These are phyloP conservation scores for Domatiomyces catenatus DNA, from an alignment of 2,329 filamentous ascomycete genomes.

Conservation along the genomic window DNA sequence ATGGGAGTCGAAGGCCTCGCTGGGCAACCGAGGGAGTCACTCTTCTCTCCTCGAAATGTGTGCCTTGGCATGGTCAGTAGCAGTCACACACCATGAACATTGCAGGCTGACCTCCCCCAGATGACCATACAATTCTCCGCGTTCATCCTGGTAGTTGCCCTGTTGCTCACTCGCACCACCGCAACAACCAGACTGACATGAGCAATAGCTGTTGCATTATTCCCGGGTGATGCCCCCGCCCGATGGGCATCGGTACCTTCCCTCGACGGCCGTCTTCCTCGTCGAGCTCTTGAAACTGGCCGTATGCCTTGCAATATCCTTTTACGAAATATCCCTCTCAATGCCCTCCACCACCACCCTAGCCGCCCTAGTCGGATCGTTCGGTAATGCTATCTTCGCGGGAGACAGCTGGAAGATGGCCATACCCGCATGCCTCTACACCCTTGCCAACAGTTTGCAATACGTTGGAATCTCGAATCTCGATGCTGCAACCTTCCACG, in stretches of 20 bases:
- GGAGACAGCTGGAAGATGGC: slow-evolving; percentile 91
- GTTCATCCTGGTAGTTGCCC: slow-evolving; percentile 26
- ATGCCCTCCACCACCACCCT: slow-evolving; percentile 65
- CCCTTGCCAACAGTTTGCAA: slow-evolving; percentile 81
- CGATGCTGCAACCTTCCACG: slow-evolving; percentile 83
- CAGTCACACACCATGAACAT: neutral
- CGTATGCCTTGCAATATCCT: slow-evolving; percentile 69
- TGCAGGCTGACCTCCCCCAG: slow-evolving; percentile 15
- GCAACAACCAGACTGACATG: slow-evolving; percentile 4
- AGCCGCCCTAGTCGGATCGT: slow-evolving; percentile 62
- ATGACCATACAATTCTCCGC: slow-evolving; percentile 30
- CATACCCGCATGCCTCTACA: slow-evolving; percentile 76
- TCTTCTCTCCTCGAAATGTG: slow-evolving; percentile 20
- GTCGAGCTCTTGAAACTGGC: slow-evolving; percentile 84
- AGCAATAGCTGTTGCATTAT: slow-evolving; percentile 69
- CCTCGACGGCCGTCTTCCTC: slow-evolving; percentile 85
- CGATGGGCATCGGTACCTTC: slow-evolving; percentile 74
- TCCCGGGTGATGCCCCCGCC: slow-evolving; percentile 80
- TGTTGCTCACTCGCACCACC: neutral
- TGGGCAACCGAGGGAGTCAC: slow-evolving; percentile 19
- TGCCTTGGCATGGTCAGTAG: slow-evolving; percentile 28
- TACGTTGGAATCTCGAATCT: slow-evolving; percentile 84
- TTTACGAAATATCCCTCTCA: slow-evolving; percentile 71
- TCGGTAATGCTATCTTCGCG: slow-evolving; percentile 68
- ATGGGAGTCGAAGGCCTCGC: slow-evolving; percentile 10